Conservation (phyloP, 2,329 filamentous ascomycete genomes). For the Aspergillus sp. region DNA sequence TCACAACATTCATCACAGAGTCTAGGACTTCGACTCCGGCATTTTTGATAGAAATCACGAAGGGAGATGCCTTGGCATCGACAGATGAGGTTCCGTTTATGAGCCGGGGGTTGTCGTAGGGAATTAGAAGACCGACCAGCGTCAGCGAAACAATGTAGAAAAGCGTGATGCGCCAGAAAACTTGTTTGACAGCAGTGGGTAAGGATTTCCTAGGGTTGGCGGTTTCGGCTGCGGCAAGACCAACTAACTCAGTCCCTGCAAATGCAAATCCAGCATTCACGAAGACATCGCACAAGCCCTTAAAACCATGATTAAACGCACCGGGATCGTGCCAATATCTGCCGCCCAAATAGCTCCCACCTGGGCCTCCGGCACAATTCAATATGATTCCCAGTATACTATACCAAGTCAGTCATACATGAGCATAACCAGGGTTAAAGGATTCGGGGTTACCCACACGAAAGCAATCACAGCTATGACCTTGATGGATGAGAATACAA, state of each 20-base stretch:
- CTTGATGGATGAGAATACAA: slow-evolving; percentile 83
- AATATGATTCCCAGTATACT: slow-evolving; percentile 83
- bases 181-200: slow-evolving; percentile 85
- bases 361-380: slow-evolving; percentile 75
- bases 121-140: slow-evolving; percentile 79
- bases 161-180: slow-evolving; percentile 89
- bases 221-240: slow-evolving; percentile 60
- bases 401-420: slow-evolving; percentile 18
- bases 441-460: slow-evolving; percentile 58
- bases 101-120: slow-evolving; percentile 66
- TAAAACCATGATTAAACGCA: slow-evolving; percentile 68
- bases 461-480: slow-evolving; percentile 83
- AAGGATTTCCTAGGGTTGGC: slow-evolving; percentile 66
- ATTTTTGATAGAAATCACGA: slow-evolving; percentile 87
- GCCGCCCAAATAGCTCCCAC: slow-evolving; percentile 76
- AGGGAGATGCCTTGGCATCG: slow-evolving; percentile 77
- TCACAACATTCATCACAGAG: slow-evolving; percentile 92
- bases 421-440: neutral
- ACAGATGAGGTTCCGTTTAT: slow-evolving; percentile 58
- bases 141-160: slow-evolving; percentile 86
- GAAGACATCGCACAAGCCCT: slow-evolving; percentile 64
- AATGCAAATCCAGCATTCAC: slow-evolving; percentile 65
- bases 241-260: slow-evolving; percentile 62
- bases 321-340: slow-evolving; percentile 76
- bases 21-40: slow-evolving; percentile 79